These are phyloP conservation scores for Irpex sp. DNA, from an alignment of 1,284 basidiomycete genomes.

Conservation along the genomic window DNA sequence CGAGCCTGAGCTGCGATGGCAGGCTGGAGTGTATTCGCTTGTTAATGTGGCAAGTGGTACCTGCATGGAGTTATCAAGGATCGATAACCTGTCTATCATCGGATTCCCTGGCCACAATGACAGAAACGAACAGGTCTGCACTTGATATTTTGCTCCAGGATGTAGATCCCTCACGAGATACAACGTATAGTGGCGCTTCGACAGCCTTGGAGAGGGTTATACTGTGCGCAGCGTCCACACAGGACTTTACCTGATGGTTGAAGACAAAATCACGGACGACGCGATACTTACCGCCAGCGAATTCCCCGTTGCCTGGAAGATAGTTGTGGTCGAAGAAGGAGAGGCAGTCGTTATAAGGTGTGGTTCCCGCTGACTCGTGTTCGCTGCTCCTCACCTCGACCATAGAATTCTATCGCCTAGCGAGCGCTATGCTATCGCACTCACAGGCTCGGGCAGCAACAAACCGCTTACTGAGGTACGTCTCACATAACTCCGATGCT, in stretches of 20 bases:
- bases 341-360: constrained; percentile 20
- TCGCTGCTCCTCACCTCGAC: neutral
- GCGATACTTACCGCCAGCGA: constrained; percentile 26
- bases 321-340: constrained; percentile 15
- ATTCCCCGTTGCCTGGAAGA: constrained; percentile 27
- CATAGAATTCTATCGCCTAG: constrained; percentile 23
- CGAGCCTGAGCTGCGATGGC: constrained; percentile 13
- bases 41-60: constrained; percentile 47
- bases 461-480: constrained; percentile 20
- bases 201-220: constrained; percentile 36
- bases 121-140: constrained; percentile 44
- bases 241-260: constrained; percentile 38
- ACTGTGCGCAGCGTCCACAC: constrained; percentile 37
- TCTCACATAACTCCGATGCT: neutral
- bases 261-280: constrained; percentile 33
- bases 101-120: constrained; percentile 43
- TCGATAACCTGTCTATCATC: constrained; percentile 44
- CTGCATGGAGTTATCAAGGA: constrained; percentile 51
- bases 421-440: constrained; percentile 20
- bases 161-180: neutral
- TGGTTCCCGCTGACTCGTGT: neutral
- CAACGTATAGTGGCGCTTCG: constrained; percentile 42
- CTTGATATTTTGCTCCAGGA: constrained; percentile 7
- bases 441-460: constrained; percentile 19
- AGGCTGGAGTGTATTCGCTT: constrained; percentile 37